Evolutionary conservation across 2,329 filamentous ascomycete genomes (phyloP).

Genomic region (Hypomyces rosellus): DNA sequence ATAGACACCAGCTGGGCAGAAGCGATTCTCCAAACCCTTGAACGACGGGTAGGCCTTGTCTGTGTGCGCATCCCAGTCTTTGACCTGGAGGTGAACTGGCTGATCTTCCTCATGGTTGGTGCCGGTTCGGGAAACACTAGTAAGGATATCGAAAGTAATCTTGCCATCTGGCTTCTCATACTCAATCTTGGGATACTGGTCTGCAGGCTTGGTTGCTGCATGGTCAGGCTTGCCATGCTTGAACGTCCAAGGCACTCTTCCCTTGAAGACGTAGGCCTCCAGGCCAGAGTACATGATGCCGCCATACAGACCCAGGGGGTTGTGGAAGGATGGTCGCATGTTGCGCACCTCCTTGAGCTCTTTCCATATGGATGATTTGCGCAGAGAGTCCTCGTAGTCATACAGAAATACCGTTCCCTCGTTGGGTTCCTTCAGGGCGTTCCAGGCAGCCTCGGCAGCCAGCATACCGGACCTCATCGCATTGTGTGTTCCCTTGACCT

Average conservation of each 20-base stretch:
- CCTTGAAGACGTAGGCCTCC: constrained; percentile 81
- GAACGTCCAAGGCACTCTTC: constrained; percentile 84
- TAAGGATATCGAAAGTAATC: constrained; percentile 93
- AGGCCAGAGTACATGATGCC: constrained; percentile 89
- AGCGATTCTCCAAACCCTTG: constrained; percentile 90
- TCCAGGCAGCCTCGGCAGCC: constrained; percentile 83
- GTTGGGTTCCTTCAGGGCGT: constrained; percentile 55
- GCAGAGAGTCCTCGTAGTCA: constrained; percentile 85
- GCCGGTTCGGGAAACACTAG: constrained; percentile 87
- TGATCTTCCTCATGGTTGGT: constrained; percentile 99
- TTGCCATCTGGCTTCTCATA: constrained; percentile 96
- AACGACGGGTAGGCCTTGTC: constrained; percentile 76
- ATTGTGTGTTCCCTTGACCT: constrained; percentile 97
- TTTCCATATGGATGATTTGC: constrained; percentile 83
- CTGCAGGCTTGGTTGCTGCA: constrained; percentile 71
- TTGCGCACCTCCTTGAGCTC: constrained; percentile 94
- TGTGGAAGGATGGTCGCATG: constrained; percentile 93
- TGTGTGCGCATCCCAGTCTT: constrained; percentile 90
- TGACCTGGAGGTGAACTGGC: constrained; percentile 89
- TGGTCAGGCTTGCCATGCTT: constrained; percentile 76
- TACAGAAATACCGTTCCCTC: constrained; percentile 80
- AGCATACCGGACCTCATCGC: constrained; percentile 98
- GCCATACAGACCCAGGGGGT: constrained; percentile 77
- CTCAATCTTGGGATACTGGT: constrained; percentile 79
- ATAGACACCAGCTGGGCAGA: constrained; percentile 96